Evolutionary conservation across 2,329 filamentous ascomycete genomes (phyloP).

Genomic region (Venturia carpophila): DNA sequence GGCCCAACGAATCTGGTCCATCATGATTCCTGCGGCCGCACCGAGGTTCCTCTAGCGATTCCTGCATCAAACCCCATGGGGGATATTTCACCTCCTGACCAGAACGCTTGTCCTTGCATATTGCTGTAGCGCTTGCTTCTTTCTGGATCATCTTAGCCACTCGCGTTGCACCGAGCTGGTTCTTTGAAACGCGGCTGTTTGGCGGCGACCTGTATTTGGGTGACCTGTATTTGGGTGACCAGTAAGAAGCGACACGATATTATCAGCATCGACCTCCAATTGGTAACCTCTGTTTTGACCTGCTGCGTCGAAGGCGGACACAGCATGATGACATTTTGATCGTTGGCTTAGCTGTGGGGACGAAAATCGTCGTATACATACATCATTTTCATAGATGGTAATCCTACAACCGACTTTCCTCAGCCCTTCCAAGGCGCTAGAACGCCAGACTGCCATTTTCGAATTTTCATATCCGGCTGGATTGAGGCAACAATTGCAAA

Average conservation of each 20-base stretch:
- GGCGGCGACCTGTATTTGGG: conserved; percentile 6
- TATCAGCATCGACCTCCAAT: not conserved
- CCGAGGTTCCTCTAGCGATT: not conserved
- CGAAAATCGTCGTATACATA: too few relatives aligned
- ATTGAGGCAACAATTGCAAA: not conserved
- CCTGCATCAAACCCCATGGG: not conserved
- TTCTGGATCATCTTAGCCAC: not conserved
- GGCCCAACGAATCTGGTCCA: not conserved
- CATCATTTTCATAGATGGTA: too few relatives aligned
- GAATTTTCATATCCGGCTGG: not conserved
- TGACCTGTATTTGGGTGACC: not conserved
- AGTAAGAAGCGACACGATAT: not conserved
- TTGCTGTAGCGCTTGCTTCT: not conserved
- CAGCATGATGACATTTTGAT: too few relatives aligned
- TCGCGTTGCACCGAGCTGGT: not conserved
- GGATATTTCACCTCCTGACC: not conserved
- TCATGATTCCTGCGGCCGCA: not conserved
- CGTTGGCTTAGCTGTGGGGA: too few relatives aligned
- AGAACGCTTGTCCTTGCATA: not conserved
- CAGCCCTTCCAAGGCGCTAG: too few relatives aligned
- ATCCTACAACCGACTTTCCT: too few relatives aligned
- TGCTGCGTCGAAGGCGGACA: too few relatives aligned
- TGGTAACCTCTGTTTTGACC: too few relatives aligned
- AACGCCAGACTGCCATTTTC: not conserved
- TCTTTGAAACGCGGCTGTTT: not conserved